Evolutionary conservation across 257 asterid genomes (phyloP).

Genomic region (Penstemon newberryi): DNA sequence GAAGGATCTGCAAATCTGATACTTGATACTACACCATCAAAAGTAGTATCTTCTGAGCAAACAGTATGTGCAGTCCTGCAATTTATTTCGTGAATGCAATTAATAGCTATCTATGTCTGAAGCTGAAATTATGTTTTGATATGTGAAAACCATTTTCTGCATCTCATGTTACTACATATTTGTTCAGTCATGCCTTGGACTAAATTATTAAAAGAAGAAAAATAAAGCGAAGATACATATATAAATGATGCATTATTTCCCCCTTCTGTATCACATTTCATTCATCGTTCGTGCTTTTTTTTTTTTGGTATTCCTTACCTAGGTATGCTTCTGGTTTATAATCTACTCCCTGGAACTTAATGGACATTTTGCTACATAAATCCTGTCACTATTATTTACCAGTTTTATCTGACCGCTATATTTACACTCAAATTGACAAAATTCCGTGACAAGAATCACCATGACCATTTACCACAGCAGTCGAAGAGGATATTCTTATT

Average conservation of each 20-base stretch:
- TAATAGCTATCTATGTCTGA: not conserved
- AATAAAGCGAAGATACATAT: not conserved
- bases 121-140: slow-evolving; percentile 7
- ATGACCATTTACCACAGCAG: not conserved
- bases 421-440: slow-evolving; percentile 11
- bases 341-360: slow-evolving; percentile 15
- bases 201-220: slow-evolving; percentile 8
- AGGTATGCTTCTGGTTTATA: not conserved
- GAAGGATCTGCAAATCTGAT: slow-evolving; percentile 84
- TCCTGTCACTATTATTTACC: not conserved
- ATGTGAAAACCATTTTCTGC: not conserved
- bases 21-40: slow-evolving; percentile 88
- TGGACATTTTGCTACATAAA: slow-evolving; percentile 9
- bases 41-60: slow-evolving; percentile 87
- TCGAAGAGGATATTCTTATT: slow-evolving; percentile 3
- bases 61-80: slow-evolving; percentile 58
- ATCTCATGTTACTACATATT: not conserved
- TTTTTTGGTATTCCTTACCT: not conserved
- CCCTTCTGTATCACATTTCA: slow-evolving; percentile 1
- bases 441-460: slow-evolving; percentile 7
- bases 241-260: slow-evolving; percentile 1
- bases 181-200: slow-evolving; percentile 6
- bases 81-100: slow-evolving; percentile 8
- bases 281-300: slow-evolving; percentile 1
- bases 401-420: slow-evolving; percentile 5